These are phyloP conservation scores for Rhytidiadelphus loreus DNA, from an alignment of 225 moss, liverwort and hornwort species.

Conservation along the genomic window DNA sequence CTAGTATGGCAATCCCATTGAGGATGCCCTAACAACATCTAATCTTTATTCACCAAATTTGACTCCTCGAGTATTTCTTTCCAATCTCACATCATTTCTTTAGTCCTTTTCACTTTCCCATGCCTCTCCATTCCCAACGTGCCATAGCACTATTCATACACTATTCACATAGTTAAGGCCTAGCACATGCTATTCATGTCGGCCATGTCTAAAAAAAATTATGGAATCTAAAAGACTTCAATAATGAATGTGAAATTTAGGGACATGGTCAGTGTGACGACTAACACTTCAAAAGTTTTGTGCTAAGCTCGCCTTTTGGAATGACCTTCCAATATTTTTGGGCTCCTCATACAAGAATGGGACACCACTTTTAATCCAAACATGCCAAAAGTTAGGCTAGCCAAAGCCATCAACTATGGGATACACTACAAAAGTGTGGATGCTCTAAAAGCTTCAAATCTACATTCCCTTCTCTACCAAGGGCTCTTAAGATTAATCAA, in stretches of 20 bases:
- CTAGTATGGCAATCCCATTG: fast-evolving
- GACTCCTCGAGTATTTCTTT: neutral
- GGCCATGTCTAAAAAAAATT: too few relatives aligned
- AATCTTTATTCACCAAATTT: neutral
- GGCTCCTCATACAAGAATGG: neutral
- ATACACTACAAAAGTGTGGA: neutral
- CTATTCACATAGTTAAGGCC: neutral
- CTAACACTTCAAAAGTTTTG: fast-evolving
- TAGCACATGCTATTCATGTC: neutral
- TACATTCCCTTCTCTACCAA: fast-evolving
- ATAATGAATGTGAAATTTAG: neutral
- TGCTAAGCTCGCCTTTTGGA: neutral
- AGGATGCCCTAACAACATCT: neutral
- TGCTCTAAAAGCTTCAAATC: neutral
- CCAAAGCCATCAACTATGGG: fast-evolving
- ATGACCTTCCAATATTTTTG: fast-evolving
- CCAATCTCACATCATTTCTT: neutral
- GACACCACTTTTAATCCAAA: neutral
- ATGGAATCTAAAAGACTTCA: neutral
- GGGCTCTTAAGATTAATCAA: too few relatives aligned
- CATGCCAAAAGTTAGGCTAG: fast-evolving
- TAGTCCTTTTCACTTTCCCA: neutral
- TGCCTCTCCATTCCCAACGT: fast-evolving
- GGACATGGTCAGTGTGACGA: fast-evolving
- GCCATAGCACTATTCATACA: neutral